Conservation (phyloP, 495 filamentous ascomycete species). For the Daldinia childiae region DNA sequence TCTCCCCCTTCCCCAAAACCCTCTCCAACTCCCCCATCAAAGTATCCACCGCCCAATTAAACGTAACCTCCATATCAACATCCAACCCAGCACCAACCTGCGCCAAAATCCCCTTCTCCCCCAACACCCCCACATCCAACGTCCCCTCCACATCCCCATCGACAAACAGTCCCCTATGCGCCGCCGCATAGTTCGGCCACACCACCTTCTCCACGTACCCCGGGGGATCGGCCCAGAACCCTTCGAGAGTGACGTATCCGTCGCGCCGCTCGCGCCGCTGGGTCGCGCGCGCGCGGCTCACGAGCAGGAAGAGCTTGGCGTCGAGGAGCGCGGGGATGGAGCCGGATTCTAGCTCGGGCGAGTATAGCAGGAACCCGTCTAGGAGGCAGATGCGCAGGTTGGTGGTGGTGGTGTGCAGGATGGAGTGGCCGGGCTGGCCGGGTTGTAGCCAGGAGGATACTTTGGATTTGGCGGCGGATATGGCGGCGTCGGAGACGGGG, state of each 20-base stretch:
- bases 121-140: constrained; percentile 55
- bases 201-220: constrained; percentile 95
- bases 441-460: constrained; percentile 55
- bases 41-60: constrained; percentile 64
- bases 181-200: constrained; percentile 88
- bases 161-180: constrained; percentile 80
- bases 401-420: constrained; percentile 30
- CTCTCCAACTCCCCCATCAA: constrained; percentile 55
- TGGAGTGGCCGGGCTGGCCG: constrained; percentile 45
- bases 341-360: constrained; percentile 47
- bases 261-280: constrained; percentile 72
- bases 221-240: constrained; percentile 93
- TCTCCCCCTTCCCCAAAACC: constrained; percentile 16
- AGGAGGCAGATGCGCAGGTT: constrained; percentile 64
- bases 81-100: constrained; percentile 46
- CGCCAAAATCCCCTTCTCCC: constrained; percentile 57
- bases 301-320: constrained; percentile 77
- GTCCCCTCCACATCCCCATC: constrained; percentile 67
- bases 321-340: constrained; percentile 68
- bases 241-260: constrained; percentile 88
- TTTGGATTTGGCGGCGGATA: constrained; percentile 50
- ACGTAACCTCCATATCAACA: constrained; percentile 58
- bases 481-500: constrained; percentile 54
- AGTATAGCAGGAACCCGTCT: constrained; percentile 89
- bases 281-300: constrained; percentile 68